Conservation (phyloP, 768 basidiomycete species). For the Gyrodon lividus region DNA sequence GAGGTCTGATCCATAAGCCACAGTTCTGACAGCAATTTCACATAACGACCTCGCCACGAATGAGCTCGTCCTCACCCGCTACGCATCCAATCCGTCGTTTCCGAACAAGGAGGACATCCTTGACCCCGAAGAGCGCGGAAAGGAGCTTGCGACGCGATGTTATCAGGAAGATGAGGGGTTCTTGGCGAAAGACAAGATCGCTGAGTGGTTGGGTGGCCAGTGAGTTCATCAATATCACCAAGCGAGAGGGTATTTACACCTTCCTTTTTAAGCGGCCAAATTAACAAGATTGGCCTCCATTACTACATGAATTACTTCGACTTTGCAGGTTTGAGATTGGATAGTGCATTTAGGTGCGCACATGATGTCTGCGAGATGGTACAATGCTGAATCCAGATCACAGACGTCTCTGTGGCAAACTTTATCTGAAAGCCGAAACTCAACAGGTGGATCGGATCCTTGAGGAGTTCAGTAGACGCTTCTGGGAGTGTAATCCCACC, state of each 20-base stretch:
- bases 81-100: constrained; percentile 38
- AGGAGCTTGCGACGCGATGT: constrained; percentile 73
- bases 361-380: not conserved
- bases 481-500: constrained; percentile 87
- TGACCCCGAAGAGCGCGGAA: constrained; percentile 63
- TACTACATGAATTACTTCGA: constrained; percentile 90
- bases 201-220: constrained; percentile 94
- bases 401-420: constrained; percentile 85
- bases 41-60: constrained; percentile 57
- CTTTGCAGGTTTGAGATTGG: constrained; percentile 77
- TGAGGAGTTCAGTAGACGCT: constrained; percentile 85
- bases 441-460: constrained; percentile 98
- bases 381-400: not conserved
- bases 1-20: constrained; percentile 8
- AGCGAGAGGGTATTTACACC: not conserved
- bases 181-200: constrained; percentile 85
- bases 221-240: constrained; percentile 48
- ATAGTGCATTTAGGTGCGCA: constrained; percentile 82
- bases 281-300: constrained; percentile 74
- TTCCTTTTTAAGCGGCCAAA: constrained; percentile 49
- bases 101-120: constrained; percentile 49
- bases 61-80: constrained; percentile 46
- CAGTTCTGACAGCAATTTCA: constrained; percentile 35
- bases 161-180: constrained; percentile 87
- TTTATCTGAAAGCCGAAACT: constrained; percentile 93